Evolutionary conservation across 345 rosid genomes (phyloP), one percentile per base, ranked within the genome.

Genomic region (Eucalyptus pumila): DNA sequence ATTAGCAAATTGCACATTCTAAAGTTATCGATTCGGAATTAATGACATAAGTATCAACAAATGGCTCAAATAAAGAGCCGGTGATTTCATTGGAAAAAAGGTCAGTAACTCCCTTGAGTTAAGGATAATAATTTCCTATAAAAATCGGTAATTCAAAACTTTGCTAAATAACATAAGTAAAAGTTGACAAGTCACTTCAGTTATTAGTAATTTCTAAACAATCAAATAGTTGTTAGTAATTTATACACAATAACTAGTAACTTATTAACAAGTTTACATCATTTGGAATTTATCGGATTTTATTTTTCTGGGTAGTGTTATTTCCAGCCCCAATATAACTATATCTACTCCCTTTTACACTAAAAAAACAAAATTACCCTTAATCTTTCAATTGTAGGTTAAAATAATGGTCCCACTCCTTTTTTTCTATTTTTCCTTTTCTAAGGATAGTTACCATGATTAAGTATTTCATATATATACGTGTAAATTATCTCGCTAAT

Each of bases 391-490:
- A 50, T 50, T 50, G 21, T 21, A 16, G 2, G 52, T 50, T 50
- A 50, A 50, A 50, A 0, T 50, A 50, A 50, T 50, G 17, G 52
- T 21, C 52, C 52, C 19, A 50, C 21, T 50, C 52, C 21, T 50
- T 50, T 50, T 48, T 50, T 50, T 16, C 52, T 50, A 6, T 50
- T 6, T 50, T 50, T 50, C 8, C 19, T 50, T 50, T 50, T 50
- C 52, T 15, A 50, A 15, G 21, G 52, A 50, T 50, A 50, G 21
- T 50, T 50, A 50, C 0, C 21, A 0, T 50, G 52, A 50, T 50
- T 50, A 50, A 50, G 52, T 50, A 50, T 50, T 0, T 50, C 21
- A 0, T 3, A 50, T 50, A 50, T 50, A 1, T 50, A 0, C 2
- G 0, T 15, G 3, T 50, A 50, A 50, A 50, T 50, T 15, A 50